phyloP scores from a whole-genome alignment of 2,329 filamentous ascomycete species.

The Chalaropsis thielavioides region DNA sequence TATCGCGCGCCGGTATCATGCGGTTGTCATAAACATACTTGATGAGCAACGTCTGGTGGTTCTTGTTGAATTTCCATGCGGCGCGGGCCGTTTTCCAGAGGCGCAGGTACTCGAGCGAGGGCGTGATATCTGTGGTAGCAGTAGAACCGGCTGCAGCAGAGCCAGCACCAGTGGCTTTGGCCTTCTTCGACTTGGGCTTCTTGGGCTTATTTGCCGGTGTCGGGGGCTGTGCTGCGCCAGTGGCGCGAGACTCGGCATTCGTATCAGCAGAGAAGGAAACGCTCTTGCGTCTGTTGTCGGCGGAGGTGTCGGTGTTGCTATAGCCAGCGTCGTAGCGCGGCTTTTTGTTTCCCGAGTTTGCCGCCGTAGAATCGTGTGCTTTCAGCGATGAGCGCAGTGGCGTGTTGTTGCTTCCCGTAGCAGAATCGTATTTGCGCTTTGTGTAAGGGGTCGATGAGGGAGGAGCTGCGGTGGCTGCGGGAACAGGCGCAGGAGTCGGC shows the following conservation, averaged over 20 bases:
- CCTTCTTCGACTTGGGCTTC: conserved; percentile 28
- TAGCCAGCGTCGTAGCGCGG: conserved; percentile 20
- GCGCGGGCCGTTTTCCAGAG: conserved; percentile 57
- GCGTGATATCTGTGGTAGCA: conserved; percentile 35
- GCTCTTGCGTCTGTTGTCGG: conserved; percentile 29
- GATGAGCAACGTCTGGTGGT: conserved; percentile 70
- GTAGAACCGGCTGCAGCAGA: conserved; percentile 22
- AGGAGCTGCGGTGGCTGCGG: not conserved
- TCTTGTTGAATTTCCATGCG: conserved; percentile 94
- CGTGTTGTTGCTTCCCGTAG: conserved; percentile 11
- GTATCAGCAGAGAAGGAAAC: conserved; percentile 35
- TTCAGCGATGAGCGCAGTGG: conserved; percentile 14
- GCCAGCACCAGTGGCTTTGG: conserved; percentile 26
- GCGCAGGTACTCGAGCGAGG: conserved; percentile 61
- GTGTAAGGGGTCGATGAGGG: conserved; percentile 20
- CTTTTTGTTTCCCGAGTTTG: conserved; percentile 23
- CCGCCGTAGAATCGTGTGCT: conserved; percentile 17
- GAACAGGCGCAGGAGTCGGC: not conserved
- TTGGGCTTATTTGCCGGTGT: conserved; percentile 23
- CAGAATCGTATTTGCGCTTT: conserved; percentile 25
- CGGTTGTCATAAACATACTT: conserved; percentile 65
- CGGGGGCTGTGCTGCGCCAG: conserved; percentile 18
- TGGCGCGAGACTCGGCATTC: conserved; percentile 24
- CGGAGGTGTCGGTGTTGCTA: conserved; percentile 9
- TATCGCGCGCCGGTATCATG: conserved; percentile 55